These are phyloP conservation scores for Triticum monococcum DNA, from an alignment of 176 grass and related monocot genomes.

Conservation along the genomic window DNA sequence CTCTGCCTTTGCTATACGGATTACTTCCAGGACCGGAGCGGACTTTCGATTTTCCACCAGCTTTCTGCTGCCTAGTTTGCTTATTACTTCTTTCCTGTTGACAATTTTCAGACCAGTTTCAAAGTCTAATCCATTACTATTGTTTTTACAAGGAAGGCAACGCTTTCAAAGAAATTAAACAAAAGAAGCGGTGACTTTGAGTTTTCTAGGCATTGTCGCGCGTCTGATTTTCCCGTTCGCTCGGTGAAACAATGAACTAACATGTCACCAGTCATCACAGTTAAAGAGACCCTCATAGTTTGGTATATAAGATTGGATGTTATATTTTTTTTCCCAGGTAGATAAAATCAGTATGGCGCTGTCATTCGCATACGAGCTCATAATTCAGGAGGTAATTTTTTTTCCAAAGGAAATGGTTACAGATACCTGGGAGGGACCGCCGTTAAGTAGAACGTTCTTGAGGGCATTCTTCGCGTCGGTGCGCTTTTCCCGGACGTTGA, in stretches of 20 bases:
- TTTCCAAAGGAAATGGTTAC: not conserved
- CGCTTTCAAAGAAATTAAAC: not conserved
- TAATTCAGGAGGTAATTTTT: not conserved
- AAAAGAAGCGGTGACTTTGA: not conserved
- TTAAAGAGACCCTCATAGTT: not conserved
- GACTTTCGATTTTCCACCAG: constrained; percentile 18
- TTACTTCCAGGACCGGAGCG: constrained; percentile 21
- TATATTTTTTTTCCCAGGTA: not conserved
- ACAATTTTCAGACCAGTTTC: not conserved
- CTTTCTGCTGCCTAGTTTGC: constrained; percentile 39
- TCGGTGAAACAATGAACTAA: not conserved
- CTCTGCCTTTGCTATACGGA: constrained; percentile 32
- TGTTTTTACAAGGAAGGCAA: not conserved
- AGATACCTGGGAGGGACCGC: constrained; percentile 49
- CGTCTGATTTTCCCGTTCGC: not conserved
- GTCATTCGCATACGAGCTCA: not conserved
- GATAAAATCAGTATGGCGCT: not conserved
- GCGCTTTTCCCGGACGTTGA: constrained; percentile 61
- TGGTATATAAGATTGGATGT: not conserved
- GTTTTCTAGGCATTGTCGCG: not conserved
- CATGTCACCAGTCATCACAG: not conserved
- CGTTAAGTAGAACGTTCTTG: constrained; percentile 67
- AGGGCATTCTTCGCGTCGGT: constrained; percentile 65
- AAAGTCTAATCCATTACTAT: not conserved
- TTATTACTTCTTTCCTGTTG: constrained; percentile 40